phyloP scores from a whole-genome alignment of 306 rosid species.

The Vigna angularis region DNA sequence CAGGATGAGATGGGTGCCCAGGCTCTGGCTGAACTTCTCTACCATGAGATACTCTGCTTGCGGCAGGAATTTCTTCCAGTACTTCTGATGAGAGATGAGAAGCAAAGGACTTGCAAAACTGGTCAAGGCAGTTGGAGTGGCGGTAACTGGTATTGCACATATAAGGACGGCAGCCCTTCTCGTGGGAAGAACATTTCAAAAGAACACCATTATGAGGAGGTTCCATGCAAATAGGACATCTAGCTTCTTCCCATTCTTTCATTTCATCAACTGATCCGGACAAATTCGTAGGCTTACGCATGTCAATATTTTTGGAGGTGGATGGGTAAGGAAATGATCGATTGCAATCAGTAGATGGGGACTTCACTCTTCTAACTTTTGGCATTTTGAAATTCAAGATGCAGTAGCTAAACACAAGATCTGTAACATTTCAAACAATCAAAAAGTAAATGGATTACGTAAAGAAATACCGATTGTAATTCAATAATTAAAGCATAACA shows the following conservation, averaged over 20 bases:
- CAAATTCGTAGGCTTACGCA: conserved; percentile 44
- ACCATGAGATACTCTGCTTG: conserved; percentile 49
- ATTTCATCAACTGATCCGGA: conserved; percentile 49
- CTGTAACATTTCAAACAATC: conserved; percentile 29
- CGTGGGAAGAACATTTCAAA: conserved; percentile 74
- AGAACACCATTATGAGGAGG: conserved; percentile 81
- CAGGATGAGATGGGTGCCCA: conserved; percentile 46
- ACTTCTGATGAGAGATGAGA: conserved; percentile 54
- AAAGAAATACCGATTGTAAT: not conserved
- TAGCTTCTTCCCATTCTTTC: conserved; percentile 81
- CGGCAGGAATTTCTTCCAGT: conserved; percentile 64
- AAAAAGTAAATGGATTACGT: not conserved
- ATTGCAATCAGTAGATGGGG: conserved; percentile 54
- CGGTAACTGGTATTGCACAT: conserved; percentile 88
- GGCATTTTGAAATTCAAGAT: conserved; percentile 60
- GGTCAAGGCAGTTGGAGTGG: conserved; percentile 91
- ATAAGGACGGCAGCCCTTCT: conserved; percentile 76
- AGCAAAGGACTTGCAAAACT: conserved; percentile 73
- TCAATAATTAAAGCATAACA: conserved; percentile 5
- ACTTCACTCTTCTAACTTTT: conserved; percentile 65
- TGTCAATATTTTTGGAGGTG: conserved; percentile 48
- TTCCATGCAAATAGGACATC: conserved; percentile 89
- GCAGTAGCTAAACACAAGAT: conserved; percentile 40
- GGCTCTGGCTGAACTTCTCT: conserved; percentile 50
- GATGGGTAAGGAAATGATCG: conserved; percentile 62